Conservation (phyloP, 495 filamentous ascomycete genomes). For the Tuber microsphaerosporum region DNA sequence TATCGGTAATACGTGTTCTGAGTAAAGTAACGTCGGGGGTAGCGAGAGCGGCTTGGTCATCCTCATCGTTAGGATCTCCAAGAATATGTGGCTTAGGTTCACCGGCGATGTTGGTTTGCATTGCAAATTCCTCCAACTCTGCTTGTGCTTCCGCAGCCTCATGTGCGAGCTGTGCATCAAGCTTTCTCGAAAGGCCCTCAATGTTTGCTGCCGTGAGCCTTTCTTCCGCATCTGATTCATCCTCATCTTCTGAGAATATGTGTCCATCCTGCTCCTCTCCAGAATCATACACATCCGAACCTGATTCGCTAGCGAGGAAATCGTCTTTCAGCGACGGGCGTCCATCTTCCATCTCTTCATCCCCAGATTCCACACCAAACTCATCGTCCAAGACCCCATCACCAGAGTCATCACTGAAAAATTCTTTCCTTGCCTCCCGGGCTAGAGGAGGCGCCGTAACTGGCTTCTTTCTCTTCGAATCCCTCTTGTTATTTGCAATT, state of each 20-base stretch:
- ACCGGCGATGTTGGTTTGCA: constrained; percentile 93
- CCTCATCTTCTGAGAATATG: constrained; percentile 94
- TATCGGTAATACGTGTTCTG: constrained; percentile 84
- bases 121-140: constrained; percentile 73
- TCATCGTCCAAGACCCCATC: constrained; percentile 49
- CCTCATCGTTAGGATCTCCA: constrained; percentile 51
- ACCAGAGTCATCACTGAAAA: constrained; percentile 44
- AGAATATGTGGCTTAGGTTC: constrained; percentile 64
- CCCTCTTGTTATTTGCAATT: constrained; percentile 38
- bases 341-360: constrained; percentile 48
- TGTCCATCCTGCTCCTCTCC: constrained; percentile 54
- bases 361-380: constrained; percentile 53
- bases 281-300: constrained; percentile 66
- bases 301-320: constrained; percentile 52
- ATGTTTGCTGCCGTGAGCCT: constrained; percentile 94
- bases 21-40: constrained; percentile 86
- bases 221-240: constrained; percentile 81
- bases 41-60: constrained; percentile 47
- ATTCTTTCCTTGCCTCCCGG: constrained; percentile 33
- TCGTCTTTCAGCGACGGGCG: constrained; percentile 48
- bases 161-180: constrained; percentile 63
- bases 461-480: constrained; percentile 43
- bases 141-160: constrained; percentile 71
- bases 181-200: constrained; percentile 71
- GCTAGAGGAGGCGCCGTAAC: constrained; percentile 39